Evolutionary conservation across 129 eudicot species (phyloP).

Genomic region (Chrysanthemum makinoi): DNA sequence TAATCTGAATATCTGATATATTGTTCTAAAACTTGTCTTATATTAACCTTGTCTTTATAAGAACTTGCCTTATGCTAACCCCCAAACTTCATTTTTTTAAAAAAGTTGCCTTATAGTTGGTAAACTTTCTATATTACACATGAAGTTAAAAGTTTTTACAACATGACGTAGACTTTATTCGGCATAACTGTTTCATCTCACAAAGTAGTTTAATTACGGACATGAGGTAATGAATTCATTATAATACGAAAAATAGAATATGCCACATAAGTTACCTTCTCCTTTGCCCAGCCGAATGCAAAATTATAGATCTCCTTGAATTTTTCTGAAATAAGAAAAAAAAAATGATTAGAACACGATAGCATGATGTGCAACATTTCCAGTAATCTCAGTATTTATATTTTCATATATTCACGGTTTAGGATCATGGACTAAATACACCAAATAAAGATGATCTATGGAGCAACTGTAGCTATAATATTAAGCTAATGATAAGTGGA

Average conservation of each 20-base stretch:
- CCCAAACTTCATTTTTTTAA: too few species aligned
- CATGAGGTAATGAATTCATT: neutral
- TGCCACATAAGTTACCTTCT: conserved; percentile 55
- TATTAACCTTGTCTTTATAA: too few species aligned
- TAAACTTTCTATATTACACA: too few species aligned
- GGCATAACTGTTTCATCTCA: neutral
- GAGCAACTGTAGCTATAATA: neutral
- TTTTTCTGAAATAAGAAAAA: conserved; percentile 52
- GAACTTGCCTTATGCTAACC: too few species aligned
- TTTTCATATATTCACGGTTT: conserved; percentile 8
- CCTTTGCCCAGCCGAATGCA: conserved; percentile 98
- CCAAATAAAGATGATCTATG: neutral
- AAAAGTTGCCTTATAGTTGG: too few species aligned
- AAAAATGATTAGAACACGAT: conserved; percentile 10
- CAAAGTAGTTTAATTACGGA: neutral
- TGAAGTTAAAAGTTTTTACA: too few species aligned
- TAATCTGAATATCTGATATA: too few species aligned
- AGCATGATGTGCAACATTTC: neutral
- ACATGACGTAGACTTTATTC: too few species aligned
- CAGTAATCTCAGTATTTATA: conserved; percentile 2
- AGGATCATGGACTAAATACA: conserved; percentile 10
- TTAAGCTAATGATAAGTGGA: neutral
- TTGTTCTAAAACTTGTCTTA: too few species aligned
- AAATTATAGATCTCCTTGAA: conserved; percentile 87
- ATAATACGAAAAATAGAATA: neutral